These are phyloP conservation scores for Recurvomyces mirabilis DNA, from an alignment of 495 filamentous ascomycete genomes.

Conservation along the genomic window DNA sequence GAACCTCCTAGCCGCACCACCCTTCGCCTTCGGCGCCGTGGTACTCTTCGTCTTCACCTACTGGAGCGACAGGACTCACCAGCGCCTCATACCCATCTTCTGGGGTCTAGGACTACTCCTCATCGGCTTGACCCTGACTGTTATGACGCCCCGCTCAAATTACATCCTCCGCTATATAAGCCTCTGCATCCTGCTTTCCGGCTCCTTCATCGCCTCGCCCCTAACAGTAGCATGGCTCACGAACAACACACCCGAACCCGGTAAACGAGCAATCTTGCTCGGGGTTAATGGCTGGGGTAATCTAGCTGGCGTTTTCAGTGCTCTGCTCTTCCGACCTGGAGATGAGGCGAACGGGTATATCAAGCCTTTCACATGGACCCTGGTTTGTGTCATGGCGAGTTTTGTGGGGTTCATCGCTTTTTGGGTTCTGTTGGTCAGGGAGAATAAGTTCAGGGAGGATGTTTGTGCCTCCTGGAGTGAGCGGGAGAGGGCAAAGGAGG, in stretches of 20 bases:
- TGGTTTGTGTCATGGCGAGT: constrained; percentile 32
- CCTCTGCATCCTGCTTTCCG: constrained; percentile 44
- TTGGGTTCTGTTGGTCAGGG: constrained; percentile 24
- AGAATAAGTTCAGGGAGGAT: constrained; percentile 28
- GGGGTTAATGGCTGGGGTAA: constrained; percentile 53
- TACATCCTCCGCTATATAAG: constrained; percentile 35
- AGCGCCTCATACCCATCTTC: constrained; percentile 42
- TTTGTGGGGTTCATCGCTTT: constrained; percentile 35
- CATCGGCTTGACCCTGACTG: constrained; percentile 34
- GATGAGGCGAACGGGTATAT: constrained; percentile 30
- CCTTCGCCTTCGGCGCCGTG: constrained; percentile 40
- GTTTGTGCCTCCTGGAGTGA: constrained; percentile 19
- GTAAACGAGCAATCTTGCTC: constrained; percentile 43
- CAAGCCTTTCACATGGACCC: constrained; percentile 35
- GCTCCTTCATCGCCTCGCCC: constrained; percentile 43
- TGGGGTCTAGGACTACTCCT: constrained; percentile 37
- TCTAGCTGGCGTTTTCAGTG: constrained; percentile 42
- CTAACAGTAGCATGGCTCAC: constrained; percentile 48
- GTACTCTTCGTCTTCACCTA: constrained; percentile 38
- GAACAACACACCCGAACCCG: constrained; percentile 42
- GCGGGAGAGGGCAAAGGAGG: constrained; percentile 23
- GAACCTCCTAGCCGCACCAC: constrained; percentile 48
- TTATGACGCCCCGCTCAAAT: constrained; percentile 28
- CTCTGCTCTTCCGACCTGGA: constrained; percentile 37
- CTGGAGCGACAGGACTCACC: constrained; percentile 35